A percentile compares a stretch with the other conserved stretches of the same genome.
Conservation (phyloP, 176 grass and related monocot genomes). For the Zoysia japonica region DNA sequence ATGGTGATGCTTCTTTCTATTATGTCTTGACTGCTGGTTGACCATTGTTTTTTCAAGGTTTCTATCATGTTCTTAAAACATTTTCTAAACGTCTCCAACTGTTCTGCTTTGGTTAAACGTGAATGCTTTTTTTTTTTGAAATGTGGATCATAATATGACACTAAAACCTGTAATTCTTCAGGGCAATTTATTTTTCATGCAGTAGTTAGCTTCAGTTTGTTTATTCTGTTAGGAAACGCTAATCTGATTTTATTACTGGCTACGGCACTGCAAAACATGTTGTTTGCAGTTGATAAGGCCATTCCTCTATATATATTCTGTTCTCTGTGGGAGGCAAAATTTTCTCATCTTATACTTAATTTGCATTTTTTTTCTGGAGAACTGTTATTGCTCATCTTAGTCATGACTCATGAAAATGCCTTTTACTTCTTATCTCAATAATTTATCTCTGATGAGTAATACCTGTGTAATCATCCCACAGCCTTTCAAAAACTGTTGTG, state of each 20-base stretch:
- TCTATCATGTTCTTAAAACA: constrained; percentile 2
- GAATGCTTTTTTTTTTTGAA: neutral
- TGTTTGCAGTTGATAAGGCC: neutral
- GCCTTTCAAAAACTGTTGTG: neutral
- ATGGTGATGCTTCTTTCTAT: constrained; percentile 14
- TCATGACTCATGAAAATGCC: neutral
- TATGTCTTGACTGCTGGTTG: neutral
- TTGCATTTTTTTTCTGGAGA: neutral
- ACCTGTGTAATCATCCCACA: neutral
- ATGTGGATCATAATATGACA: neutral
- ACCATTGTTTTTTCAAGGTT: constrained; percentile 3
- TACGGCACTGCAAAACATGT: neutral
- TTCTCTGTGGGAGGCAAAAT: constrained; percentile 11
- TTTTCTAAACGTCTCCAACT: neutral
- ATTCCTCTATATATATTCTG: neutral
- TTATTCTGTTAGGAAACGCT: neutral
- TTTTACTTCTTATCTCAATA: constrained; percentile 10
- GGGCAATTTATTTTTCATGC: neutral
- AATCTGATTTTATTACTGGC: neutral
- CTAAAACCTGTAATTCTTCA: neutral
- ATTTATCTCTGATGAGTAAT: neutral
- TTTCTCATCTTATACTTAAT: neutral
- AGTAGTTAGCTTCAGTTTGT: neutral
- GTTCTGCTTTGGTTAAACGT: neutral
- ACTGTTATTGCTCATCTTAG: neutral